Conservation (phyloP, 1,139 yeast genomes). For the Pichia sp. region DNA sequence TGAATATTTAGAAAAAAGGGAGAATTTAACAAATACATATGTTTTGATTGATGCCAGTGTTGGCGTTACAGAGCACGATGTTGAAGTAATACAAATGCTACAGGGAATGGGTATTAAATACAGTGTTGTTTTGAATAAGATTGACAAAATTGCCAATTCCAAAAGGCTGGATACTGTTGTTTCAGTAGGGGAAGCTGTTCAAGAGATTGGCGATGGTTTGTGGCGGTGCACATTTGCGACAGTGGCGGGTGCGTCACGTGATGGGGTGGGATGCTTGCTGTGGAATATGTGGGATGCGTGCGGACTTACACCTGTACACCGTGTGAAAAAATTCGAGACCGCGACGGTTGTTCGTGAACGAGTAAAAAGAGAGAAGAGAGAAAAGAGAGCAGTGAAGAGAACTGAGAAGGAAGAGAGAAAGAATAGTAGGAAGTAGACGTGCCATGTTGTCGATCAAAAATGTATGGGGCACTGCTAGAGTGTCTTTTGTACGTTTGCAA, state of each 20-base stretch:
- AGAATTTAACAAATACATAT: conserved; percentile 50
- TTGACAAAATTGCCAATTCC: conserved; percentile 41
- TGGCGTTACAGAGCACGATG: conserved; percentile 56
- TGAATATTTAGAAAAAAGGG: conserved; percentile 51
- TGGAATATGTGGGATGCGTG: not conserved
- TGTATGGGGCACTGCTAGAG: not conserved
- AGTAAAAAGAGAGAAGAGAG: not conserved
- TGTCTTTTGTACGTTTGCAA: not conserved
- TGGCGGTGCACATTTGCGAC: not conserved
- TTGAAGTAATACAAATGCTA: conserved; percentile 44
- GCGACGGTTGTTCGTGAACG: not conserved
- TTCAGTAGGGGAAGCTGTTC: conserved; percentile 22
- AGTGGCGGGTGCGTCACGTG: not conserved
- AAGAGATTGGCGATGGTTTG: conserved; percentile 18
- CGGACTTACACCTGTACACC: not conserved
- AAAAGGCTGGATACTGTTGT: conserved; percentile 13
- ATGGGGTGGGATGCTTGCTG: not conserved
- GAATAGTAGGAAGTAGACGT: not conserved
- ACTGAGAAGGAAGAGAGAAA: not conserved
- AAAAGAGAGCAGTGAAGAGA: not conserved
- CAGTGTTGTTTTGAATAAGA: conserved; percentile 71
- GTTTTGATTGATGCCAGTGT: conserved; percentile 52
- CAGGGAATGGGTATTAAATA: conserved; percentile 54
- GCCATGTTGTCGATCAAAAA: not conserved
- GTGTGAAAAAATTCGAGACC: not conserved